These are phyloP conservation scores for Fusarium proliferatum DNA, from an alignment of 2,329 filamentous ascomycete species.

Conservation along the genomic window DNA sequence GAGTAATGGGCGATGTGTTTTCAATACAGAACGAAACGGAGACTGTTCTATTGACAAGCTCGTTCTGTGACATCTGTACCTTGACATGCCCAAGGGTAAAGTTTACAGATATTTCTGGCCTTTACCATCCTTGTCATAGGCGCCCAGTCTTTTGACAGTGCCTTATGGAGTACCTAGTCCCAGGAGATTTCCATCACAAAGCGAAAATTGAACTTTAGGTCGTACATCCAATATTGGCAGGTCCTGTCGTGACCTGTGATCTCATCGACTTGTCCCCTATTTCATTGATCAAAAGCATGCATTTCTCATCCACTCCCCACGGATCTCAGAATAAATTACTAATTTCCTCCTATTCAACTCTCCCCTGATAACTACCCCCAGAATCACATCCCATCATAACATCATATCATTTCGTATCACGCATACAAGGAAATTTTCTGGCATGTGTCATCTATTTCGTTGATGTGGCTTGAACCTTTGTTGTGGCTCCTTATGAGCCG, in stretches of 20 bases:
- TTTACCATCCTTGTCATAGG: not conserved
- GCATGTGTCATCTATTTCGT: slow-evolving; percentile 10
- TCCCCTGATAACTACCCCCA: not conserved
- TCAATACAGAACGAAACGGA: not conserved
- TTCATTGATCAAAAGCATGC: not conserved
- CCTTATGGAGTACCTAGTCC: not conserved
- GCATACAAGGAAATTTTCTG: not conserved
- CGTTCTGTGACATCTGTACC: not conserved
- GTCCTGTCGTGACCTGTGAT: not conserved
- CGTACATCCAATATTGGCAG: not conserved
- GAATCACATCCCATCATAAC: not conserved
- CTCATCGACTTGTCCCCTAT: not conserved
- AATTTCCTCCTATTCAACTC: slow-evolving; percentile 19
- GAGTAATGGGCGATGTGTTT: not conserved
- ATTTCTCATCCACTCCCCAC: not conserved
- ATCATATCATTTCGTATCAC: slow-evolving; percentile 7
- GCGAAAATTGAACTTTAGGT: not conserved
- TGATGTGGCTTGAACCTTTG: slow-evolving; percentile 9
- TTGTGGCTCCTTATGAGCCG: slow-evolving; percentile 15
- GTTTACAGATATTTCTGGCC: not conserved
- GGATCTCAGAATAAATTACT: not conserved
- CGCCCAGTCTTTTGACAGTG: not conserved
- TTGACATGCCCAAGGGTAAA: not conserved
- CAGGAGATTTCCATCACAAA: not conserved
- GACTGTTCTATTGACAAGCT: too few species aligned